phyloP scores from a whole-genome alignment of 305 asterid species.

The Solanum hybrid region DNA sequence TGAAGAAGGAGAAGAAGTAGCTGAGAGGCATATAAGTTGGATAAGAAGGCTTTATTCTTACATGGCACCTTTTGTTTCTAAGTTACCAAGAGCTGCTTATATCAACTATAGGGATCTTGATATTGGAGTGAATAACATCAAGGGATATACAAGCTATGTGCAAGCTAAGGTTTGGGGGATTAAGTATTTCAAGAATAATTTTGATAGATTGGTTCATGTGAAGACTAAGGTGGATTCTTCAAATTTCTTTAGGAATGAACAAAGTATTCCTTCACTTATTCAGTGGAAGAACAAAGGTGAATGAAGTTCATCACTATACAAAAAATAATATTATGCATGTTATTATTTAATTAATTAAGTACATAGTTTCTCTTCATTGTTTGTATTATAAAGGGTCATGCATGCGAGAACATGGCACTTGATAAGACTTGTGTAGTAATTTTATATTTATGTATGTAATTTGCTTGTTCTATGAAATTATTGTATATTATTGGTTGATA shows the following conservation, averaged over 20 bases:
- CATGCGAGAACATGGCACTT: not conserved
- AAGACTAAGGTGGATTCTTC: constrained; percentile 11
- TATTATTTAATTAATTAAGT: not conserved
- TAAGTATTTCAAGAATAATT: constrained; percentile 7
- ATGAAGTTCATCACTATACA: not conserved
- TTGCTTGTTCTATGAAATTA: not conserved
- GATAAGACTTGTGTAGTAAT: not conserved
- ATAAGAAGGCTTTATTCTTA: constrained; percentile 4
- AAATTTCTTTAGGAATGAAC: constrained; percentile 14
- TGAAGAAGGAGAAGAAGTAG: not conserved
- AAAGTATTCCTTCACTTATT: constrained; percentile 9
- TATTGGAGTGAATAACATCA: not conserved
- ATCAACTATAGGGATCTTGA: constrained; percentile 15
- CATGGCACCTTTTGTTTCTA: constrained; percentile 6
- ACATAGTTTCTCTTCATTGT: not conserved
- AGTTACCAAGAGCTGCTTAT: constrained; percentile 5
- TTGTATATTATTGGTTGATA: not conserved
- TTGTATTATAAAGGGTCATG: not conserved
- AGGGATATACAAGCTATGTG: not conserved
- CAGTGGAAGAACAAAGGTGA: not conserved
- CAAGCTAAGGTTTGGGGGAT: constrained; percentile 11
- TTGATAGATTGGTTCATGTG: constrained; percentile 6
- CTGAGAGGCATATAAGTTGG: constrained; percentile 6
- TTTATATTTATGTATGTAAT: not conserved
- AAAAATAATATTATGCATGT: not conserved